A percentile compares a stretch with the other conserved stretches of the same genome.
These are phyloP conservation scores for Clonostachys rosea DNA, from an alignment of 2,329 filamentous ascomycete genomes.

Conservation along the genomic window DNA sequence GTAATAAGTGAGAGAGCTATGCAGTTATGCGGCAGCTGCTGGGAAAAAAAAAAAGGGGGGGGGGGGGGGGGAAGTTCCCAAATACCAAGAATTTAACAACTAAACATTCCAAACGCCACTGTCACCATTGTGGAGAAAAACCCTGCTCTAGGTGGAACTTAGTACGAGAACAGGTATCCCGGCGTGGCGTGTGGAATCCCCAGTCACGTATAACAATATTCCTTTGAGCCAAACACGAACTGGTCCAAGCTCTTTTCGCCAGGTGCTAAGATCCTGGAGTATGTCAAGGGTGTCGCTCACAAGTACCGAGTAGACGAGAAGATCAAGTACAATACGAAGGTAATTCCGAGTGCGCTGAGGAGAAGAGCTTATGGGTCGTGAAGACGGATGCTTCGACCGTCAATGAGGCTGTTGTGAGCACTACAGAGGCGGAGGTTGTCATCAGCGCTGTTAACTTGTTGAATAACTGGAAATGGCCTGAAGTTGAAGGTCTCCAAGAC, in stretches of 20 bases:
- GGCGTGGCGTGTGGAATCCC: constrained; percentile 52
- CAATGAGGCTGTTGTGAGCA: no score
- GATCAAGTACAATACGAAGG: constrained; percentile 30
- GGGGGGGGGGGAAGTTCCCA: no score
- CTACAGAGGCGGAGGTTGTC: no score
- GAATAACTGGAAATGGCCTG: no score
- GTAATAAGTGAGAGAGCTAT: no score
- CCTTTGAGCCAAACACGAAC: constrained; percentile 55
- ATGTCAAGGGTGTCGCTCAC: constrained; percentile 47
- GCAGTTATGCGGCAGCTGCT: no score
- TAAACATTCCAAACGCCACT: constrained; percentile 31
- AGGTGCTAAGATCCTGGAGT: constrained; percentile 49
- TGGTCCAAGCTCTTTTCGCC: constrained; percentile 56
- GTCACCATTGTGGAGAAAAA: constrained; percentile 26
- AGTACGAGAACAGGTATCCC: constrained; percentile 60
- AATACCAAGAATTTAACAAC: no score
- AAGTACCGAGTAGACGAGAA: constrained; percentile 32
- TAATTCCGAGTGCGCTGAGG: constrained; percentile 31
- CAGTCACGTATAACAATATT: constrained; percentile 54
- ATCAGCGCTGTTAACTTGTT: no score
- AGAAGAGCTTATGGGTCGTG: constrained; percentile 20
- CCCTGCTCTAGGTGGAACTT: constrained; percentile 47
- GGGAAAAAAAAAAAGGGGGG: no score
- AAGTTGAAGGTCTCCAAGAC: no score
- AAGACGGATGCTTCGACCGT: no score